These are phyloP conservation scores for Diaporthe aspalathi DNA, from an alignment of 2,329 filamentous ascomycete genomes.

Conservation along the genomic window DNA sequence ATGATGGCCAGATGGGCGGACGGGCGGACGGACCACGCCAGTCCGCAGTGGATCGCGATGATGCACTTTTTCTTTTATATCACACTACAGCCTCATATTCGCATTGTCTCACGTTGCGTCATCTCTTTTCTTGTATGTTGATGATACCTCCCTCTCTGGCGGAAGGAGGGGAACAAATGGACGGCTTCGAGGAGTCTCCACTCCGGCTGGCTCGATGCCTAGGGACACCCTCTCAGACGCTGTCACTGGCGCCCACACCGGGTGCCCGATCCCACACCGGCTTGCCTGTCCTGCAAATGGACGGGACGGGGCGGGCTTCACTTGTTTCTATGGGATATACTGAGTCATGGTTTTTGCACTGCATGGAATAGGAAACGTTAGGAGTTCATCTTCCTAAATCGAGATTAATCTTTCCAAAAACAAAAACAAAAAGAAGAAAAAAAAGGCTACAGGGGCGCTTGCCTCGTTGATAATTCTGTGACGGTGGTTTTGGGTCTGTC, in stretches of 20 bases:
- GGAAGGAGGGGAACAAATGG: slow-evolving; percentile 21
- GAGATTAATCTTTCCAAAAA: slow-evolving; percentile 14
- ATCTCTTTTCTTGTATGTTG: slow-evolving; percentile 35
- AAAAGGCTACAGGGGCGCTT: neutral
- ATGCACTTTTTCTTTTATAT: neutral
- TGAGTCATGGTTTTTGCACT: slow-evolving; percentile 17
- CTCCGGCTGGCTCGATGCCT: slow-evolving; percentile 29
- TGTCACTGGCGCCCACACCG: slow-evolving; percentile 8
- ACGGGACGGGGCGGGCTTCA: slow-evolving; percentile 23
- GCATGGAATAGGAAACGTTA: slow-evolving; percentile 28
- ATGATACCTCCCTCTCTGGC: slow-evolving; percentile 37
- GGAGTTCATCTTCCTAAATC: slow-evolving; percentile 29
- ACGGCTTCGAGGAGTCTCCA: slow-evolving; percentile 15
- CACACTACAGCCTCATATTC: slow-evolving; percentile 23
- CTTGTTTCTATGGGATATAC: slow-evolving; percentile 32
- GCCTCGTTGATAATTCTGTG: neutral
- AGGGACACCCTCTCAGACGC: slow-evolving; percentile 20
- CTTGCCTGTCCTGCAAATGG: slow-evolving; percentile 17
- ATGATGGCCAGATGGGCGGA: neutral
- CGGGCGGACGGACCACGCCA: neutral
- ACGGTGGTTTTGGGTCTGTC: neutral
- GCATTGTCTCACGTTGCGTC: slow-evolving; percentile 28
- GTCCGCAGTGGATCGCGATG: slow-evolving; percentile 19
- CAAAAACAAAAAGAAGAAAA: neutral
- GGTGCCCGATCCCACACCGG: slow-evolving; percentile 32